phyloP scores from a whole-genome alignment of 139 green algal species.

The Tetraselmis striata region DNA sequence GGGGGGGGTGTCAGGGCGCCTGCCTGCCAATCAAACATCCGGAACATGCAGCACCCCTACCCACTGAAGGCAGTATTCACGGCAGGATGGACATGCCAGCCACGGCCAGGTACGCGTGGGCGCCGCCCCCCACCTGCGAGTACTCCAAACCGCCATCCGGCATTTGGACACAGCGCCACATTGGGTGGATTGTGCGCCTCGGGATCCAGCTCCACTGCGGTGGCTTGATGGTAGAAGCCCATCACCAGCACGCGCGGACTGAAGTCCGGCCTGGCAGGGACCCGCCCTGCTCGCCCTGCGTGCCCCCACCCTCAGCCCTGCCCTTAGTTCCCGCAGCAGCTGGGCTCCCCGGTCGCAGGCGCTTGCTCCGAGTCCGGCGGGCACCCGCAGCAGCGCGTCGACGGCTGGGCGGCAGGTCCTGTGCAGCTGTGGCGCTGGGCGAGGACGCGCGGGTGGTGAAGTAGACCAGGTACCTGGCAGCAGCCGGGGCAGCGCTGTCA shows the following conservation, averaged over 20 bases:
- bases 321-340: not conserved
- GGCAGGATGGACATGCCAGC: no score
- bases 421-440: not conserved
- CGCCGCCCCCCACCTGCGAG: not conserved
- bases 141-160: not conserved
- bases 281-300: not conserved
- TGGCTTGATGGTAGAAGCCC: not conserved
- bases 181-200: not conserved
- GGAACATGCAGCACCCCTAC: no score
- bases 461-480: not conserved
- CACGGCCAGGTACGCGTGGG: no score
- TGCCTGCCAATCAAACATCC: no score
- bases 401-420: not conserved
- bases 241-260: not conserved
- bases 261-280: not conserved
- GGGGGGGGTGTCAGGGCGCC: no score
- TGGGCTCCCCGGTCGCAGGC: not conserved
- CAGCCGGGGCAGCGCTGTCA: no score
- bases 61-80: no score
- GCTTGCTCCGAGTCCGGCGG: no score
- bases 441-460: not conserved
- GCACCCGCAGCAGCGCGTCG: not conserved
- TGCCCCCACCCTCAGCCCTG: not conserved
- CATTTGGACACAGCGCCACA: not conserved
- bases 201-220: not conserved